Conservation (phyloP, 129 eudicot species). For the Heracleum sosnowskyi region DNA sequence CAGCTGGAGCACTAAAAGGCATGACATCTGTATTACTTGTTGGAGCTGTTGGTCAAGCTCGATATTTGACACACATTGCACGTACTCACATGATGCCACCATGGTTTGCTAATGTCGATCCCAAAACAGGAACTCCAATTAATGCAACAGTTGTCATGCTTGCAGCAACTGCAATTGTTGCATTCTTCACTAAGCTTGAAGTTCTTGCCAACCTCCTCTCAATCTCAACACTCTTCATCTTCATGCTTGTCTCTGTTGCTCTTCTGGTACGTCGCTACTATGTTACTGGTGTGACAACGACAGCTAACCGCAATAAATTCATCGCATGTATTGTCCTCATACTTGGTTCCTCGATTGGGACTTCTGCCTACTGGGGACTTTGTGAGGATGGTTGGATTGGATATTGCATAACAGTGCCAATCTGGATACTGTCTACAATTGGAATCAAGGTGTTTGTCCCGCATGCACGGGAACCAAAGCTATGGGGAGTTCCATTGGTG, state of each 20-base stretch:
- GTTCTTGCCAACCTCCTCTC: conserved; percentile 62
- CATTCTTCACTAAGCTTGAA: conserved; percentile 58
- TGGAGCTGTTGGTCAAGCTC: conserved; percentile 77
- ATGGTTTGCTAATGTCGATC: conserved; percentile 59
- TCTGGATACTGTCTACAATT: conserved; percentile 45
- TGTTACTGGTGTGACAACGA: conserved; percentile 40
- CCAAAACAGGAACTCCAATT: conserved; percentile 70
- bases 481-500: conserved; percentile 84
- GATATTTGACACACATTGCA: conserved; percentile 81
- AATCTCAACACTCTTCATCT: conserved; percentile 69
- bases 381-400: conserved; percentile 51
- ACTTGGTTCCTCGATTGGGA: conserved; percentile 39
- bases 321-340: conserved; percentile 36
- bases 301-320: conserved; percentile 41
- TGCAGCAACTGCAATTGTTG: conserved; percentile 46
- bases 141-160: conserved; percentile 62
- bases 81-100: conserved; percentile 92
- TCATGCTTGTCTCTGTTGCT: conserved; percentile 75
- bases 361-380: conserved; percentile 52
- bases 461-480: conserved; percentile 49
- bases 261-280: conserved; percentile 84
- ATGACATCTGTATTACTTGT: conserved; percentile 82
- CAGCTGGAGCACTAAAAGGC: conserved; percentile 77
- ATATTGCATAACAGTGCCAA: conserved; percentile 60
- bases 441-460: conserved; percentile 50